Percentiles rank a stretch among this genome's conserved stretches.
These are phyloP conservation scores for Serendipita vermifera DNA, from an alignment of 768 basidiomycete genomes.

Conservation along the genomic window DNA sequence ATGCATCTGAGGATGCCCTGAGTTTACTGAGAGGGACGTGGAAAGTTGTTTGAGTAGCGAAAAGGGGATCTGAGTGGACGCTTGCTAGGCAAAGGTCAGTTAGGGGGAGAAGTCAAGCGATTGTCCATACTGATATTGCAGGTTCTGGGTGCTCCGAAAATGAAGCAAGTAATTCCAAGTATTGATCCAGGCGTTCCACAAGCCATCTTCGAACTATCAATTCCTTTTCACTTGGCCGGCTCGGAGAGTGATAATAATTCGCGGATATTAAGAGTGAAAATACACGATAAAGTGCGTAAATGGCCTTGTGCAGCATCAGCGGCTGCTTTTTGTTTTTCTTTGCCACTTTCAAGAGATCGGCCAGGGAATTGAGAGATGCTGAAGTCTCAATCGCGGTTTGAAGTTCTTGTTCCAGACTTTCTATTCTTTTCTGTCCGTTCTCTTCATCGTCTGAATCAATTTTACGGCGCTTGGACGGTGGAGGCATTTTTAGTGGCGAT, in stretches of 20 bases:
- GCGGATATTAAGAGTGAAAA: slow-evolving; percentile 54
- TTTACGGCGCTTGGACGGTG: not conserved
- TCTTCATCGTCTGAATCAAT: not conserved
- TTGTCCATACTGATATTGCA: no score
- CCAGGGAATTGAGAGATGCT: slow-evolving; percentile 59
- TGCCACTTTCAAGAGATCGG: slow-evolving; percentile 56
- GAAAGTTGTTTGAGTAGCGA: slow-evolving; percentile 68
- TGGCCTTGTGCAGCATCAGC: slow-evolving; percentile 51
- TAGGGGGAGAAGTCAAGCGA: slow-evolving; percentile 9
- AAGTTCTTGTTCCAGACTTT: slow-evolving; percentile 43
- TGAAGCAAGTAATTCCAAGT: slow-evolving; percentile 52
- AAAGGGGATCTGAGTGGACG: slow-evolving; percentile 60
- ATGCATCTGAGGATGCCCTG: slow-evolving; percentile 51
- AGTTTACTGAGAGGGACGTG: slow-evolving; percentile 28
- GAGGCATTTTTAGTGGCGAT: slow-evolving; percentile 8
- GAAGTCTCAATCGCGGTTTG: slow-evolving; percentile 39
- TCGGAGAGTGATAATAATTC: slow-evolving; percentile 34
- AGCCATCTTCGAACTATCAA: slow-evolving; percentile 64
- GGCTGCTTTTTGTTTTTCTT: slow-evolving; percentile 33
- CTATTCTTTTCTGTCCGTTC: slow-evolving; percentile 21
- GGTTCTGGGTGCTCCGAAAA: slow-evolving; percentile 64
- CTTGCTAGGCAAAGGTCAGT: slow-evolving; percentile 33
- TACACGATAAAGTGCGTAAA: slow-evolving; percentile 71
- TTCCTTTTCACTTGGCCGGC: slow-evolving; percentile 43
- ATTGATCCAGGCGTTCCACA: slow-evolving; percentile 58